phyloP scores from a whole-genome alignment of 2,329 filamentous ascomycete species.

The Hymenoscyphus fraxineus region DNA sequence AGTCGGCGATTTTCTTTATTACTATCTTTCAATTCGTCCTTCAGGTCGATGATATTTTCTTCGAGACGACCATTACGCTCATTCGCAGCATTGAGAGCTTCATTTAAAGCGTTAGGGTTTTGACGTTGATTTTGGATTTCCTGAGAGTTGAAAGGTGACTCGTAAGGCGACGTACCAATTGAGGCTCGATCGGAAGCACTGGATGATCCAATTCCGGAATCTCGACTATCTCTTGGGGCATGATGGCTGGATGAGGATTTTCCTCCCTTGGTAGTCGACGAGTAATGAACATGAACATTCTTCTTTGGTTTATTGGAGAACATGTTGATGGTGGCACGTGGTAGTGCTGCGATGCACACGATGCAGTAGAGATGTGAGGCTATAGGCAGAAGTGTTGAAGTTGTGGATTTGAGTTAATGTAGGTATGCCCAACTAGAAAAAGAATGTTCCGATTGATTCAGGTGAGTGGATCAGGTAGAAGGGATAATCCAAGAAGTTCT shows the following conservation, averaged over 20 bases:
- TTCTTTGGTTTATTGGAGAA: constrained; percentile 25
- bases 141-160: constrained; percentile 16
- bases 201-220: constrained; percentile 27
- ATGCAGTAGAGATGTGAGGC: constrained; percentile 5
- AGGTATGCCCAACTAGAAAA: constrained; percentile 5
- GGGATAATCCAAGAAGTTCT: neutral
- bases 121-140: constrained; percentile 24
- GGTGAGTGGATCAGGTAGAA: constrained; percentile 4
- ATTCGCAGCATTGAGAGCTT: constrained; percentile 29
- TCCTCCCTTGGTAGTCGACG: constrained; percentile 23
- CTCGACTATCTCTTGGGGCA: constrained; percentile 21
- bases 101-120: constrained; percentile 21
- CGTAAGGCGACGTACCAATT: constrained; percentile 20
- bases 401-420: neutral
- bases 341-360: constrained; percentile 4
- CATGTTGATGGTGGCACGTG: constrained; percentile 20
- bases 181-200: constrained; percentile 27
- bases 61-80: constrained; percentile 21
- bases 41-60: constrained; percentile 12
- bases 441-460: neutral
- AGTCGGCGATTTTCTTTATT: constrained; percentile 26
- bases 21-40: constrained; percentile 21
- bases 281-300: constrained; percentile 25
- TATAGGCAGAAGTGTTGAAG: neutral
- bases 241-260: constrained; percentile 8